Evolutionary conservation across 257 asterid species (phyloP).

Genomic region (Asclepias syriaca): DNA sequence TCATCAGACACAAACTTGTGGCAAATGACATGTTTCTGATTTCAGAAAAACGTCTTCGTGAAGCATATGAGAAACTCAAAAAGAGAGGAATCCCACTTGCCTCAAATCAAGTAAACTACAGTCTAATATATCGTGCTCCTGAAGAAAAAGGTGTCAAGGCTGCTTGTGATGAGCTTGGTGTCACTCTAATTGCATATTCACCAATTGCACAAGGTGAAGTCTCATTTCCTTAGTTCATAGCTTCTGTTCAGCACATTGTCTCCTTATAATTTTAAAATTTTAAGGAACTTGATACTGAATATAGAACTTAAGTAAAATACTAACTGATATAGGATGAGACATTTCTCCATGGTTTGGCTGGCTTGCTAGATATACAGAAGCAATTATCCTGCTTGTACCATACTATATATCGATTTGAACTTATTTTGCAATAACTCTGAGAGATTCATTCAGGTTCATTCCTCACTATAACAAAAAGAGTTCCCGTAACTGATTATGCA

Average conservation of each 20-base stretch:
- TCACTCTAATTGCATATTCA: conserved; percentile 77
- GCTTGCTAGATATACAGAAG: neutral
- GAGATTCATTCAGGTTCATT: neutral
- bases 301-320: neutral
- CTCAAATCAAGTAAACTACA: conserved; percentile 94
- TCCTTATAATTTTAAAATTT: neutral
- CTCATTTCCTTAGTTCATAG: neutral
- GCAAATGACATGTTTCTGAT: conserved; percentile 11
- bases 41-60: conserved; percentile 81
- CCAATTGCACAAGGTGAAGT: conserved; percentile 91
- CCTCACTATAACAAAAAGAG: neutral
- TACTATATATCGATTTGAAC: neutral
- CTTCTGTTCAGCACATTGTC: neutral
- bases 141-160: conserved; percentile 92
- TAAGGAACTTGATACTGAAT: neutral
- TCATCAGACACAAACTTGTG: neutral
- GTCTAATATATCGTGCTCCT: conserved; percentile 75
- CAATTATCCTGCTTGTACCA: neutral
- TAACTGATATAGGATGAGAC: neutral
- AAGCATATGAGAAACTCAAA: conserved; percentile 63
- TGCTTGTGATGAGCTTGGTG: conserved; percentile 83
- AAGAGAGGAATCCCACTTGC: conserved; percentile 89
- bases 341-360: neutral
- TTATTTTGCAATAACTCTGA: neutral
- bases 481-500: neutral